A percentile compares a stretch with the other conserved stretches of the same genome.
phyloP scores from a whole-genome alignment of 2,329 filamentous ascomycete species.

The Rhinocladiella mackenziei region DNA sequence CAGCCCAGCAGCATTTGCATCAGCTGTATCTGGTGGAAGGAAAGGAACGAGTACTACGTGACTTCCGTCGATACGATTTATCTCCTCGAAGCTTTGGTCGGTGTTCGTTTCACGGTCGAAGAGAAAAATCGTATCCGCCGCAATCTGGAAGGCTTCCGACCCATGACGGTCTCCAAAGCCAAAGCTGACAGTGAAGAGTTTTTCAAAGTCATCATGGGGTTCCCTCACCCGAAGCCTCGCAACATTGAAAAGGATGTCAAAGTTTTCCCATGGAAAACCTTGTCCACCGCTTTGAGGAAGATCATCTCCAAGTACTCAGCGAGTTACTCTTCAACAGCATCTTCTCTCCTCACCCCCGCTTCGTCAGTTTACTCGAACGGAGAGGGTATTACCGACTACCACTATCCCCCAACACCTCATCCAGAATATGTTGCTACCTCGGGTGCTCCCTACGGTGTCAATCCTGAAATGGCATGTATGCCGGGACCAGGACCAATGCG shows the following conservation, averaged over 20 bases:
- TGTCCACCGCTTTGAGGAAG: slow-evolving; percentile 85
- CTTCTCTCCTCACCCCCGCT: slow-evolving; percentile 40
- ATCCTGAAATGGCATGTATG: slow-evolving; percentile 18
- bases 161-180: slow-evolving; percentile 86
- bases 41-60: slow-evolving; percentile 85
- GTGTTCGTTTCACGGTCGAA: slow-evolving; percentile 83
- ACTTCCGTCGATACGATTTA: slow-evolving; percentile 97
- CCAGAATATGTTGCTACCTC: slow-evolving; percentile 33
- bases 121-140: slow-evolving; percentile 97
- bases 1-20: slow-evolving; percentile 84
- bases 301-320: slow-evolving; percentile 95
- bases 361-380: slow-evolving; percentile 40
- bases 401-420: slow-evolving; percentile 46
- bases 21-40: slow-evolving; percentile 96
- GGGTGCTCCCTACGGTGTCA: slow-evolving; percentile 8
- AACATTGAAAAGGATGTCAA: slow-evolving; percentile 99
- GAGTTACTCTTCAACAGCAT: slow-evolving; percentile 64
- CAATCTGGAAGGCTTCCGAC: slow-evolving; percentile 91
- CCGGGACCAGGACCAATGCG: too few relatives aligned
- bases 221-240: slow-evolving; percentile 87
- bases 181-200: slow-evolving; percentile 93
- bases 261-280: slow-evolving; percentile 93
- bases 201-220: slow-evolving; percentile 98
- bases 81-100: slow-evolving; percentile 86
- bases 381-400: slow-evolving; percentile 46